Evolutionary conservation across 2,329 filamentous ascomycete genomes (phyloP).

Genomic region (Lachnellula arida): DNA sequence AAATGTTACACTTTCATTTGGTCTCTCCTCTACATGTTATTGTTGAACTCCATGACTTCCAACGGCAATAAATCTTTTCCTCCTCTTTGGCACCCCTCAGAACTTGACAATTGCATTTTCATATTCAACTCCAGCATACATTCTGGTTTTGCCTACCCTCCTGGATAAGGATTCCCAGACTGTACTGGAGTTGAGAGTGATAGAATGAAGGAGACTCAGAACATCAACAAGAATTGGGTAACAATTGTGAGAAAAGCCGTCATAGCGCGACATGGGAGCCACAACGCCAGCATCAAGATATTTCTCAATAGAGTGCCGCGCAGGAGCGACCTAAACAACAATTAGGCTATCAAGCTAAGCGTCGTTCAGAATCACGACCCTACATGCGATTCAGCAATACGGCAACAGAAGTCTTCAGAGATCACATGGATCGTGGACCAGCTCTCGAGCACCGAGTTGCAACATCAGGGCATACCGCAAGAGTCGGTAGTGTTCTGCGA

Average conservation of each 20-base stretch:
- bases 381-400: background rate
- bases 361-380: background rate
- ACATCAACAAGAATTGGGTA: slow-evolving; percentile 79
- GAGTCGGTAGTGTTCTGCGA: too few species aligned
- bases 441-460: background rate
- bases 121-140: too few species aligned
- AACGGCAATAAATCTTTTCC: too few species aligned
- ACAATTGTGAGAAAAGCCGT: background rate
- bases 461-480: too few species aligned
- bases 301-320: background rate
- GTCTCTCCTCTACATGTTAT: too few species aligned
- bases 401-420: background rate
- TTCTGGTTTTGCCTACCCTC: too few species aligned
- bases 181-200: slow-evolving; percentile 71
- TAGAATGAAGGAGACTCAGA: slow-evolving; percentile 87
- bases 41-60: too few species aligned
- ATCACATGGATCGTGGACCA: background rate
- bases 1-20: too few species aligned
- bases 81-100: too few species aligned
- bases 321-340: background rate
- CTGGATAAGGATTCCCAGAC: too few species aligned
- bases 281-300: background rate
- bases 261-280: background rate
- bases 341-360: background rate
- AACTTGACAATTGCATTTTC: too few species aligned